A percentile compares a stretch with the other conserved stretches of the same genome.
Conservation (phyloP, 768 basidiomycete species). For the Polyporus arcularius region DNA sequence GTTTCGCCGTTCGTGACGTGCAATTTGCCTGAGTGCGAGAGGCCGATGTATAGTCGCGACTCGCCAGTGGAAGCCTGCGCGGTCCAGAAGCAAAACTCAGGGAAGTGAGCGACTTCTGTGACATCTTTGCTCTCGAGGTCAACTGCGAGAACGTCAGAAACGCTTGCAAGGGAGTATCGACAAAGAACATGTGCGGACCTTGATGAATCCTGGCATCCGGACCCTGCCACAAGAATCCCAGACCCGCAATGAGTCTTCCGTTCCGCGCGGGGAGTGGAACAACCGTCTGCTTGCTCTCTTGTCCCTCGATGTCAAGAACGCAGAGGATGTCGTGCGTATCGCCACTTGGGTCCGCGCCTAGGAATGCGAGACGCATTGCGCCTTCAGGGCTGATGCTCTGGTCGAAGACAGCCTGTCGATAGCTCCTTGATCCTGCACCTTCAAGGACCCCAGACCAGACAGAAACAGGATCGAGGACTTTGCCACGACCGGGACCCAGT, state of each 20-base stretch:
- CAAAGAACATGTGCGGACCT: conserved; percentile 19
- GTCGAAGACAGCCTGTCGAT: conserved; percentile 13
- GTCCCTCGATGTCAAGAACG: conserved; percentile 10
- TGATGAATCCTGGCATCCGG: conserved; percentile 48
- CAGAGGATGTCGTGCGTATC: conserved; percentile 20
- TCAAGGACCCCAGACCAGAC: conserved; percentile 26
- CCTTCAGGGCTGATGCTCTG: neutral
- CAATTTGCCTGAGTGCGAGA: conserved; percentile 66
- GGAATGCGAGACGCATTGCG: conserved; percentile 34
- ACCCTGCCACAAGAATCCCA: conserved; percentile 43
- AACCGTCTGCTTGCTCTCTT: neutral
- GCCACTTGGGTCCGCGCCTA: conserved; percentile 41
- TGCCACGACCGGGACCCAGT: conserved; percentile 54
- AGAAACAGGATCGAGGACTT: conserved; percentile 60
- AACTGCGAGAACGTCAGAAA: conserved; percentile 17
- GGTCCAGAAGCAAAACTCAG: conserved; percentile 59
- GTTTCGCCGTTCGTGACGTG: conserved; percentile 43
- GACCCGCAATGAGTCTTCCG: conserved; percentile 48
- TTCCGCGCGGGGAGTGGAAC: conserved; percentile 31
- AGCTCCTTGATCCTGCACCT: neutral
- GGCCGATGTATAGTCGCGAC: conserved; percentile 55
- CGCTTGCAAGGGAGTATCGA: neutral
- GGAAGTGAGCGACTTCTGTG: conserved; percentile 41
- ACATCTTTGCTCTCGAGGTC: conserved; percentile 1
- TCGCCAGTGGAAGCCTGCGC: conserved; percentile 33